phyloP scores from a whole-genome alignment of 495 filamentous ascomycete species.

The Thozetella sp. region DNA sequence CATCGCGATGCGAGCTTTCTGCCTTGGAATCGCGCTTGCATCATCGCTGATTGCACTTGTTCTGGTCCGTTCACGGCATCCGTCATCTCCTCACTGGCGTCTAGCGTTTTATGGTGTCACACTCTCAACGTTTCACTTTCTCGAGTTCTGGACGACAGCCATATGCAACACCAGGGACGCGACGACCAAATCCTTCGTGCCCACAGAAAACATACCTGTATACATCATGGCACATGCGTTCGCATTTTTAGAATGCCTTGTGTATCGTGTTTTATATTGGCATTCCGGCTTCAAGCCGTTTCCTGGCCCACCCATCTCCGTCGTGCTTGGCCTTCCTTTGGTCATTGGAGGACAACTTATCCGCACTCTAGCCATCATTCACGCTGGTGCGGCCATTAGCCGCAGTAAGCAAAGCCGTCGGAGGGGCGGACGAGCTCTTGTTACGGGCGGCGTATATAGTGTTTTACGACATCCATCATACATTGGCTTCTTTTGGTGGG shows the following conservation, averaged over 20 bases:
- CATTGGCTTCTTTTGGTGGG: background rate
- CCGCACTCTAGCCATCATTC: background rate
- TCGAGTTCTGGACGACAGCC: background rate
- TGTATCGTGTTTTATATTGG: background rate
- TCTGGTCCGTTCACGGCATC: background rate
- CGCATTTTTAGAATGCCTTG: background rate
- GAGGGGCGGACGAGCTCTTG: slow-evolving; percentile 8
- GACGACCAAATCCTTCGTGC: background rate
- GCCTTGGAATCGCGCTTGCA: background rate
- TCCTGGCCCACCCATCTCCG: background rate
- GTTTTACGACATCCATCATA: background rate
- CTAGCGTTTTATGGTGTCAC: background rate
- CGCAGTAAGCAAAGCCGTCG: background rate
- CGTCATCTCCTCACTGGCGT: background rate
- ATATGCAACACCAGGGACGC: background rate
- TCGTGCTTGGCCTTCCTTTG: background rate
- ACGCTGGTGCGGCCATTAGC: background rate
- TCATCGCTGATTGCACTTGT: background rate
- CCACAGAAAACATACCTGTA: background rate
- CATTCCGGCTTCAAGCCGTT: background rate
- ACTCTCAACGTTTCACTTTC: background rate
- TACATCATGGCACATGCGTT: background rate
- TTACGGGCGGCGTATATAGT: background rate
- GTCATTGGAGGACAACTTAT: background rate
- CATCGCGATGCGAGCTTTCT: background rate